phyloP scores from a whole-genome alignment of 352 stramenopile genomes.

The Globisporangium recalcitrans region DNA sequence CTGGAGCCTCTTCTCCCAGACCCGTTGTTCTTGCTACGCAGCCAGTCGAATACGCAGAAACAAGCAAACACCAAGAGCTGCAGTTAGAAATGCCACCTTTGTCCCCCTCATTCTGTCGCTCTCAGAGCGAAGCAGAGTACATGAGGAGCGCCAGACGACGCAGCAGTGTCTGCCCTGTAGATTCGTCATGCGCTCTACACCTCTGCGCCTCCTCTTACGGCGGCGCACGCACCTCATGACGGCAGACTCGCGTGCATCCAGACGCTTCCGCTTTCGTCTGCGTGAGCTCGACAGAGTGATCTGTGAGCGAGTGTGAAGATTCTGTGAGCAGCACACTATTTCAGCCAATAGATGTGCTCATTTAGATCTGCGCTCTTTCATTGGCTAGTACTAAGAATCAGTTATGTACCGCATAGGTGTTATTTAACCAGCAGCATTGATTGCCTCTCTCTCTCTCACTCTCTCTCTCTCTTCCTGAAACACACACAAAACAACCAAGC shows the following conservation, averaged over 20 bases:
- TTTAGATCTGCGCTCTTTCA: background rate
- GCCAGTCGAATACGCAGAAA: background rate
- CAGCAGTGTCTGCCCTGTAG: background rate
- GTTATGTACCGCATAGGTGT: background rate
- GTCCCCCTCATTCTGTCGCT: background rate
- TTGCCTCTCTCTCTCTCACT: background rate
- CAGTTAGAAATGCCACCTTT: background rate
- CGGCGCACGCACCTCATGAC: slow-evolving; percentile 39
- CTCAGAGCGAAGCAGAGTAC: background rate
- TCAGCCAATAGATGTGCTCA: background rate
- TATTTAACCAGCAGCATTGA: background rate
- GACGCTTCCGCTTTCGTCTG: slow-evolving; percentile 6
- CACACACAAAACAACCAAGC: slow-evolving; percentile 13
- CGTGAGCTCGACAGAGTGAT: slow-evolving; percentile 1
- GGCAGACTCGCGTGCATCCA: slow-evolving; percentile 15
- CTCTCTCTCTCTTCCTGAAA: background rate
- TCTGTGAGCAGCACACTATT: background rate
- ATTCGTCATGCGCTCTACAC: background rate
- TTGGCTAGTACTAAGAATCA: background rate
- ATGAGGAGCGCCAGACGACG: background rate
- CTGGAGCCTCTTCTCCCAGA: slow-evolving; percentile 12
- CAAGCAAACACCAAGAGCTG: background rate
- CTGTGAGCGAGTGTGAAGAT: slow-evolving; percentile 16
- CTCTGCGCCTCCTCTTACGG: background rate
- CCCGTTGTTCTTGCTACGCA: slow-evolving; percentile 16